phyloP scores from a whole-genome alignment of 805 yeast genomes.

The Pichia occidentalis region DNA sequence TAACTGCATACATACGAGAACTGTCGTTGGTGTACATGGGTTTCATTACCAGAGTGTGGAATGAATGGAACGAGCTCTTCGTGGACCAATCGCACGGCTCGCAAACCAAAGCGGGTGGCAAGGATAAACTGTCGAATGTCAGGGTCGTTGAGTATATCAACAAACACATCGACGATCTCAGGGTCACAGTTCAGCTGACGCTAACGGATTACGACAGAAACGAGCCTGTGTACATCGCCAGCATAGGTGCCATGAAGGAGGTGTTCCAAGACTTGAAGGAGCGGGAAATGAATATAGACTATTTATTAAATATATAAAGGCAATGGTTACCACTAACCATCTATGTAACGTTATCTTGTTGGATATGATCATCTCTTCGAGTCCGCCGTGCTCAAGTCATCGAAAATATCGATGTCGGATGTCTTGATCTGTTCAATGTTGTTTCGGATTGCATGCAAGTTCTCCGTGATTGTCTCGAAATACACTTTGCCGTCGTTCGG shows the following conservation, averaged over 20 bases:
- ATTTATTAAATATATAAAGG: constrained; percentile 36
- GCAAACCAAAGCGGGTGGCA: background rate
- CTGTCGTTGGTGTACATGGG: constrained; percentile 13
- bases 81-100: background rate
- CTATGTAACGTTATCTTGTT: too few species aligned
- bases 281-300: constrained; percentile 71
- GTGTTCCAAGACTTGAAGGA: constrained; percentile 58
- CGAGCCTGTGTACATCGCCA: constrained; percentile 46
- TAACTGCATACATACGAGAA: constrained; percentile 10
- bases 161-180: constrained; percentile 54
- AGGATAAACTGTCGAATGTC: constrained; percentile 10
- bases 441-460: constrained; percentile 22
- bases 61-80: constrained; percentile 9
- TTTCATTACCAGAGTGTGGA: constrained; percentile 7
- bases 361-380: too few species aligned
- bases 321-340: constrained; percentile 8
- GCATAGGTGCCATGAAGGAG: constrained; percentile 46
- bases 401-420: constrained; percentile 13
- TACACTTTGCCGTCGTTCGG: constrained; percentile 17
- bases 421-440: constrained; percentile 11
- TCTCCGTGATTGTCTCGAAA: constrained; percentile 18
- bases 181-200: constrained; percentile 56
- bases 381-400: constrained; percentile 3
- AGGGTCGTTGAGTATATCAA: constrained; percentile 70
- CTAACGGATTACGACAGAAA: constrained; percentile 54